Percentiles rank a stretch among this genome's conserved stretches.
Conservation (phyloP, 495 filamentous ascomycete genomes). For the Elasticomyces elasticus region DNA sequence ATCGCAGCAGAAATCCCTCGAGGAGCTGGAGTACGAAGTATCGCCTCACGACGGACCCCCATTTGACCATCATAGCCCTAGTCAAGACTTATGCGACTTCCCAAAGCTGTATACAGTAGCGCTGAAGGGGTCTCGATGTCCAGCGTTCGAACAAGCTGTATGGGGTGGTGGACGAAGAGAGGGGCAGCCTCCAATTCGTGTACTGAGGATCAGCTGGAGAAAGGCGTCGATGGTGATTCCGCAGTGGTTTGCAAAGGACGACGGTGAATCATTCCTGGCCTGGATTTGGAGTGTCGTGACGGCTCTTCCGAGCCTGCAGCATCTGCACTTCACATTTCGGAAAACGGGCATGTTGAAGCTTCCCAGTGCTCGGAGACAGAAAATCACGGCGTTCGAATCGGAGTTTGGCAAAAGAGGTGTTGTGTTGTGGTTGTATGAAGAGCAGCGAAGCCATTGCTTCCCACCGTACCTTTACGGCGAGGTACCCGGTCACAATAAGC, state of each 20-base stretch:
- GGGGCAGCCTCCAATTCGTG: not conserved
- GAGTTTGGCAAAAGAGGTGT: not conserved
- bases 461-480: not conserved
- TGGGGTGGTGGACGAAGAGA: not conserved
- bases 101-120: not conserved
- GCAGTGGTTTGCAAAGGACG: not conserved
- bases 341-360: not conserved
- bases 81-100: not conserved
- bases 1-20: not conserved
- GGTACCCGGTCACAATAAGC: not conserved
- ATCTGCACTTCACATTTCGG: not conserved
- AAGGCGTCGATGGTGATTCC: not conserved
- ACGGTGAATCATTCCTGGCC: not conserved
- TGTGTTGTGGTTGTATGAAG: not conserved
- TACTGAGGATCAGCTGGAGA: not conserved
- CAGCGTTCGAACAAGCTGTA: not conserved
- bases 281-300: not conserved
- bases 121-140: not conserved
- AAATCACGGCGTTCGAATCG: not conserved
- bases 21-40: not conserved
- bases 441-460: not conserved
- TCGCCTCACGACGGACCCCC: not conserved
- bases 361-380: not conserved
- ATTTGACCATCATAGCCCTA: not conserved
- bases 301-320: not conserved